Evolutionary conservation across 2,329 filamentous ascomycete species (phyloP).

Genomic region (Exutisphaerella laricina): DNA sequence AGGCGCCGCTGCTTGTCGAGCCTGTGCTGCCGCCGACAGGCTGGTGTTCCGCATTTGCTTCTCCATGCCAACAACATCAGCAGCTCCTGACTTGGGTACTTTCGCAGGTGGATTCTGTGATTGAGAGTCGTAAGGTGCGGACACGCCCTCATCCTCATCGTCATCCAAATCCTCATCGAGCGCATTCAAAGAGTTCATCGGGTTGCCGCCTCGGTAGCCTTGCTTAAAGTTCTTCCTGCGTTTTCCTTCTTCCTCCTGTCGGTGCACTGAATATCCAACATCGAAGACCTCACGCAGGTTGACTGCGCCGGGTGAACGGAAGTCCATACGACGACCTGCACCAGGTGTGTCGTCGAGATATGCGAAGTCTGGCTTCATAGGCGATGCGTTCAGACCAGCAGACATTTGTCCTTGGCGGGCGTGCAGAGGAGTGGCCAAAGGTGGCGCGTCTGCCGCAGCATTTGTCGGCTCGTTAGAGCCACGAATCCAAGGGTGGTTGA

Average conservation of each 20-base stretch:
- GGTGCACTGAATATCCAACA: conserved; percentile 93
- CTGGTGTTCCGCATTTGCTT: conserved; percentile 81
- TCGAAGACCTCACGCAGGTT: conserved; percentile 97
- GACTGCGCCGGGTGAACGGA: conserved; percentile 89
- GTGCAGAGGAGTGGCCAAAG: conserved; percentile 61
- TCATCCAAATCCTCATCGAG: conserved; percentile 60
- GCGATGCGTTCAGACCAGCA: conserved; percentile 28
- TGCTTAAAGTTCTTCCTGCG: conserved; percentile 76
- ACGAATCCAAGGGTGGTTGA: conserved; percentile 90
- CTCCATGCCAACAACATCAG: conserved; percentile 69
- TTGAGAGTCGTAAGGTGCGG: conserved; percentile 47
- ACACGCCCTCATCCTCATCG: conserved; percentile 60
- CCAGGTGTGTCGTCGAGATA: conserved; percentile 55
- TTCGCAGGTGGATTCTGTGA: conserved; percentile 52
- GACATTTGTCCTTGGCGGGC: conserved; percentile 49
- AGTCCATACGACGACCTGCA: conserved; percentile 65
- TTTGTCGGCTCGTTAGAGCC: conserved; percentile 62
- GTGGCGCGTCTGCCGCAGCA: conserved; percentile 63
- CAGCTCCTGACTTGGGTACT: conserved; percentile 57
- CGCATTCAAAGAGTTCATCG: conserved; percentile 60
- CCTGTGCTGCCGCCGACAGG: conserved; percentile 60
- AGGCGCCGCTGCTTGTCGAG: conserved; percentile 48
- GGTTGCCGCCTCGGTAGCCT: conserved; percentile 57
- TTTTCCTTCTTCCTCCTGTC: conserved; percentile 94
- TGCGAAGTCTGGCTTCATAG: conserved; percentile 47